phyloP scores from a whole-genome alignment of 768 basidiomycete species.

The Podaxis pistillaris region DNA sequence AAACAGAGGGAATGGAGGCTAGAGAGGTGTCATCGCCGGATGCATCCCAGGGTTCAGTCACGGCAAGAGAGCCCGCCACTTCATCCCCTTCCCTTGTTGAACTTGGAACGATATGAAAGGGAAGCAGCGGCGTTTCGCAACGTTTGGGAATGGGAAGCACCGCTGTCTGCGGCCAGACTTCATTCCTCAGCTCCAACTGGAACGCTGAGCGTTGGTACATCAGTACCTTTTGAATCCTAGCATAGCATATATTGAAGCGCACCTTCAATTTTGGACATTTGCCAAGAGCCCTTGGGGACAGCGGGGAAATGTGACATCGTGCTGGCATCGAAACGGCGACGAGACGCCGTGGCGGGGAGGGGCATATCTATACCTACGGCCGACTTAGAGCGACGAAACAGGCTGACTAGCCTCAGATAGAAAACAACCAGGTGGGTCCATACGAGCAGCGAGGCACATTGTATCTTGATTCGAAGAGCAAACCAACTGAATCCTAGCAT shows the following conservation, averaged over 20 bases:
- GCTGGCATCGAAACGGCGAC: background rate
- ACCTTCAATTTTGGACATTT: background rate
- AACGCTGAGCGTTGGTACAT: background rate
- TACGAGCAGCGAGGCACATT: background rate
- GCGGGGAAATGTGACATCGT: background rate
- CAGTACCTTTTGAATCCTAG: background rate
- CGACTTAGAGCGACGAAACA: background rate
- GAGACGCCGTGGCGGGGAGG: background rate
- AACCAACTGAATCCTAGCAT: background rate
- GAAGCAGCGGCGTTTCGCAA: constrained; percentile 9
- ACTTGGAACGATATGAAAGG: constrained; percentile 5
- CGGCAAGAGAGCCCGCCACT: background rate
- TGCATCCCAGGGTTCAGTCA: background rate
- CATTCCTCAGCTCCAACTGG: background rate
- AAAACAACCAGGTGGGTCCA: background rate
- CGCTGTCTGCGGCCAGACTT: background rate
- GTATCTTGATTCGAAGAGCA: background rate
- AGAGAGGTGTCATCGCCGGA: background rate
- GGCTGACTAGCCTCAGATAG: background rate
- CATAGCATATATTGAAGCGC: background rate
- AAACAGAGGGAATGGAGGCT: constrained; percentile 5
- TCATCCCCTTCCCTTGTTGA: background rate
- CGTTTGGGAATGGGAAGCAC: background rate
- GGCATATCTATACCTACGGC: background rate
- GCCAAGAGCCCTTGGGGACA: background rate